Conservation (phyloP, 768 basidiomycete genomes). For the Leccinum uliginosum region DNA sequence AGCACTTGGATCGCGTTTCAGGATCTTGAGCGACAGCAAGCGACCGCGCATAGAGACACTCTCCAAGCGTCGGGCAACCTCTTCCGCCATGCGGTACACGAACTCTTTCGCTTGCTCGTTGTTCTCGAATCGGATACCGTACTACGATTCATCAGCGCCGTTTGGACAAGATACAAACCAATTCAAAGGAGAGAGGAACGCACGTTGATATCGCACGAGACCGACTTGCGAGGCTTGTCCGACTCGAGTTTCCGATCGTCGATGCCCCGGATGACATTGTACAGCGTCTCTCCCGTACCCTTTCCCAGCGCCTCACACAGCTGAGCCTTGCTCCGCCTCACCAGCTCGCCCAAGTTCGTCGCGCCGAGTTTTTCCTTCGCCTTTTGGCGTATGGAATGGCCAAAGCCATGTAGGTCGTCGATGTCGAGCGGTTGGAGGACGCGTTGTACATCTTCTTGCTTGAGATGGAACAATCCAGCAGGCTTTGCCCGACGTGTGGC, state of each 20-base stretch:
- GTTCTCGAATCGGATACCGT: slow-evolving; percentile 90
- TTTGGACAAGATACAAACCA: not conserved
- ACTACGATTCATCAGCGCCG: slow-evolving; percentile 44
- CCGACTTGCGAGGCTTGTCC: slow-evolving; percentile 83
- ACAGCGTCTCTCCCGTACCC: slow-evolving; percentile 78
- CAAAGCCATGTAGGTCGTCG: slow-evolving; percentile 84
- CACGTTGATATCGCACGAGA: slow-evolving; percentile 94
- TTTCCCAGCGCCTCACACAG: slow-evolving; percentile 76
- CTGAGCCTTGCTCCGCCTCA: slow-evolving; percentile 54
- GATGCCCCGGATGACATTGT: slow-evolving; percentile 77
- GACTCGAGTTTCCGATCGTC: slow-evolving; percentile 78
- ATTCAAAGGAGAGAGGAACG: slow-evolving; percentile 28
- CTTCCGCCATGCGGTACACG: slow-evolving; percentile 68
- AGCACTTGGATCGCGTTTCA: slow-evolving; percentile 81
- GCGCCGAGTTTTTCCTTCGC: slow-evolving; percentile 74
- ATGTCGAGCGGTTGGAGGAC: slow-evolving; percentile 70
- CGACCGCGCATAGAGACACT: slow-evolving; percentile 66
- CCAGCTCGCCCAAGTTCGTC: slow-evolving; percentile 65
- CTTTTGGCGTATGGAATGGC: slow-evolving; percentile 69
- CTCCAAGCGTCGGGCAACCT: slow-evolving; percentile 70
- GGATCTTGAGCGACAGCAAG: slow-evolving; percentile 79
- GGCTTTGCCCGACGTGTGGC: slow-evolving; percentile 93
- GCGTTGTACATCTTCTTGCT: slow-evolving; percentile 43
- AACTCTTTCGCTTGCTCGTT: slow-evolving; percentile 79
- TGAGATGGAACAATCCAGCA: slow-evolving; percentile 77